Conservation (phyloP, 768 basidiomycete genomes). For the Russula abietina region DNA sequence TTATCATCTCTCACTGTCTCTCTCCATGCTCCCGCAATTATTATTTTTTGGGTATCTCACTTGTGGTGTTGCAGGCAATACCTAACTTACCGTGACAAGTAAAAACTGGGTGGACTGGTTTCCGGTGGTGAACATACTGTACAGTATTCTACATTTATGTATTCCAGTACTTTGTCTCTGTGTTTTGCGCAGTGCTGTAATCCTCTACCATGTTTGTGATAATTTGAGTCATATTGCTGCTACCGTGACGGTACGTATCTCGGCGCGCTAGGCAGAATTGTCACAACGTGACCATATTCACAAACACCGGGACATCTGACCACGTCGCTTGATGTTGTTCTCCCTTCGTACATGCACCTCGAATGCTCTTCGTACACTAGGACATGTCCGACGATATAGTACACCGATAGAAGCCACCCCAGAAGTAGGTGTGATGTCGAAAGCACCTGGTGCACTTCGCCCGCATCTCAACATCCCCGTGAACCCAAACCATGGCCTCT, state of each 20-base stretch:
- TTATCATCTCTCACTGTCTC: neutral
- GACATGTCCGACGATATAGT: conserved; percentile 12
- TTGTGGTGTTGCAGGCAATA: neutral
- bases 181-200: neutral
- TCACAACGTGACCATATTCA: neutral
- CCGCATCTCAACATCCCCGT: conserved; percentile 41
- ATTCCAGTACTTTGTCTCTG: neutral
- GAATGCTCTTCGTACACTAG: neutral
- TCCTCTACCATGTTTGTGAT: neutral
- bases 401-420: conserved; percentile 12
- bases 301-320: too few species aligned
- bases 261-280: too few species aligned
- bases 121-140: conserved; percentile 1
- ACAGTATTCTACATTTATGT: neutral
- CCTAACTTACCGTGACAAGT: neutral
- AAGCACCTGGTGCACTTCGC: conserved; percentile 32
- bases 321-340: conserved; percentile 11
- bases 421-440: neutral
- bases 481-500: conserved; percentile 67
- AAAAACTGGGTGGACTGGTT: neutral
- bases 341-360: conserved; percentile 11
- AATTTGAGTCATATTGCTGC: neutral
- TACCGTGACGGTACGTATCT: too few species aligned
- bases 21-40: neutral
- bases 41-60: neutral